A percentile compares a stretch with the other conserved stretches of the same genome.
These are phyloP conservation scores for Pseudozyma sp. DNA, from an alignment of 1,284 basidiomycete species.

Conservation along the genomic window DNA sequence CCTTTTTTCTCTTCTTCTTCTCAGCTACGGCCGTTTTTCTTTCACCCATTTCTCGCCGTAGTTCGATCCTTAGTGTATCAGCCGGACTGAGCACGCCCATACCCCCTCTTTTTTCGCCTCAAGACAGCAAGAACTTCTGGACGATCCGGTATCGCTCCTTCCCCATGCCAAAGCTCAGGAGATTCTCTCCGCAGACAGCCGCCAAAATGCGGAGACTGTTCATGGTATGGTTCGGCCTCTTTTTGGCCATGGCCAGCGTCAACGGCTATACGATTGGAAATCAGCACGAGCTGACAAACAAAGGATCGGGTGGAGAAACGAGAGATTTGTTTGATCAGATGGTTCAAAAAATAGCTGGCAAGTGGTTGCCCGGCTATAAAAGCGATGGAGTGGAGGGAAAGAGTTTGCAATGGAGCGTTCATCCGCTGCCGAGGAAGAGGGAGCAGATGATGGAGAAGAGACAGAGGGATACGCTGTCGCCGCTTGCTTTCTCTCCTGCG, in stretches of 20 bases:
- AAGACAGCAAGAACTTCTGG: too few relatives aligned
- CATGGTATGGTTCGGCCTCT: background rate
- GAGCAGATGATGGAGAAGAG: conserved; percentile 8
- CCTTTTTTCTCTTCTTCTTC: background rate
- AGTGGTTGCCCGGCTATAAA: conserved; percentile 16
- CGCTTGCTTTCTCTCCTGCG: background rate
- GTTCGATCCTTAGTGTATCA: conserved; percentile 5
- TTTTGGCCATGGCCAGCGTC: background rate
- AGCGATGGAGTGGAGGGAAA: background rate
- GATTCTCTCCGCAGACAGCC: too few relatives aligned
- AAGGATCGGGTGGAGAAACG: background rate
- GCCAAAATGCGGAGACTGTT: too few relatives aligned
- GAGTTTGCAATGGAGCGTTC: conserved; percentile 25
- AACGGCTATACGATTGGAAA: background rate
- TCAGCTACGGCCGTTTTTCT: background rate
- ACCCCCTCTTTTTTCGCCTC: too few relatives aligned
- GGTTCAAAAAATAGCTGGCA: conserved; percentile 11
- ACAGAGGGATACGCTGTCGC: conserved; percentile 7
- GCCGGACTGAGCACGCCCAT: conserved; percentile 7
- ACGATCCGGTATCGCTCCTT: too few relatives aligned
- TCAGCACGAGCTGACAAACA: background rate
- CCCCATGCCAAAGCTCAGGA: too few relatives aligned
- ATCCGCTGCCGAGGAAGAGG: conserved; percentile 19
- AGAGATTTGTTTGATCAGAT: conserved; percentile 42
- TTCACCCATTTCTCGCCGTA: background rate